Percentiles rank a stretch among this genome's conserved stretches.
These are phyloP conservation scores for Aspergillus niger DNA, from an alignment of 2,329 filamentous ascomycete genomes.

Conservation along the genomic window DNA sequence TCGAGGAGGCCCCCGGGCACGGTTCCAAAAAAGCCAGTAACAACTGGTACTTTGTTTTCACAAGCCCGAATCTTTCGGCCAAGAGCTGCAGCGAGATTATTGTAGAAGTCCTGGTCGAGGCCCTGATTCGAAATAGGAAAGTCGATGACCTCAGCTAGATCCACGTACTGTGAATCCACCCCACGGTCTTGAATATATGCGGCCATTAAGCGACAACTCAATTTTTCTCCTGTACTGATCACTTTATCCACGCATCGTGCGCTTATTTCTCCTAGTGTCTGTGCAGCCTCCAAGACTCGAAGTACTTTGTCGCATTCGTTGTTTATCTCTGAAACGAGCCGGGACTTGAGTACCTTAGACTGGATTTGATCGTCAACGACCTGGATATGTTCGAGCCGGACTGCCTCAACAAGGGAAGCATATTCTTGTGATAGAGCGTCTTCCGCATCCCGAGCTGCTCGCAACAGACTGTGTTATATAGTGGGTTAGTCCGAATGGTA, in stretches of 20 bases:
- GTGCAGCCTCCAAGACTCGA: constrained; percentile 69
- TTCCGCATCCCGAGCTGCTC: constrained; percentile 53
- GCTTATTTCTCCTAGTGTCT: constrained; percentile 68
- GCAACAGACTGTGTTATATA: constrained; percentile 41
- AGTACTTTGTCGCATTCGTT: constrained; percentile 78
- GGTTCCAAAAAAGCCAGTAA: constrained; percentile 93
- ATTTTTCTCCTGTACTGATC: constrained; percentile 91
- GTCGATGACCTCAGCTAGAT: constrained; percentile 79
- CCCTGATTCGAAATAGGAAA: constrained; percentile 57
- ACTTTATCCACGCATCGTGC: constrained; percentile 81
- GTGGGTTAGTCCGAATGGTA: too few species aligned
- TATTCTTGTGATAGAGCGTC: constrained; percentile 59
- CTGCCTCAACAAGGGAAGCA: constrained; percentile 73
- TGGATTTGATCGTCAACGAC: constrained; percentile 67
- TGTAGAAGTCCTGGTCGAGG: constrained; percentile 71
- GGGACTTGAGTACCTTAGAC: constrained; percentile 57
- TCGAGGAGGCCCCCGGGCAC: constrained; percentile 89
- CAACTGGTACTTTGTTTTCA: constrained; percentile 69
- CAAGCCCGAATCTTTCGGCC: constrained; percentile 66
- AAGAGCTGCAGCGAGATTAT: constrained; percentile 62
- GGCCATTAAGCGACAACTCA: constrained; percentile 91
- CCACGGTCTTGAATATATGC: constrained; percentile 77
- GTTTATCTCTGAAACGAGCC: constrained; percentile 68
- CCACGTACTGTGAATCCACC: constrained; percentile 84
- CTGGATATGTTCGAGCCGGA: constrained; percentile 77